A percentile compares a stretch with the other conserved stretches of the same genome.
Conservation (phyloP, 1,139 yeast genomes). For the Candida pseudoviswanathii region DNA sequence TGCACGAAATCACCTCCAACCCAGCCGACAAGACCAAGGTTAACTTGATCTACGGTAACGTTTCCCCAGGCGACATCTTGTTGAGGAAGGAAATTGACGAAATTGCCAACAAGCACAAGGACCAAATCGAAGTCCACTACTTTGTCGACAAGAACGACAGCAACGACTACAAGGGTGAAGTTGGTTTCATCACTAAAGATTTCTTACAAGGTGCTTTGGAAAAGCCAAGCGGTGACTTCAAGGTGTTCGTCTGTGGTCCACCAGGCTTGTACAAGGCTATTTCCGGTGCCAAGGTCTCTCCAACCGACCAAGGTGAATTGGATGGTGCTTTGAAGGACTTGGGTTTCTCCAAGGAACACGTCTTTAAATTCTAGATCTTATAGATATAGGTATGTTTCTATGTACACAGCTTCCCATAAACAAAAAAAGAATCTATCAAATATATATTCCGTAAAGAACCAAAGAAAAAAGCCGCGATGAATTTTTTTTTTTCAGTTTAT, state of each 20-base stretch:
- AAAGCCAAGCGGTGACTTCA: conserved; percentile 60
- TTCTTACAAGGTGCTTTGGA: conserved; percentile 70
- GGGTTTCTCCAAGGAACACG: conserved; percentile 86
- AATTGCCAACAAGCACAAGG: conserved; percentile 58
- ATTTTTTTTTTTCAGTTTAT: background rate
- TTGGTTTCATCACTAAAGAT: conserved; percentile 82
- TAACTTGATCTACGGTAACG: conserved; percentile 74
- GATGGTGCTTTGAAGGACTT: conserved; percentile 85
- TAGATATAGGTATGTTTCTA: background rate
- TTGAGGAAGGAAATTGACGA: conserved; percentile 78
- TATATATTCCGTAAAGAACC: background rate
- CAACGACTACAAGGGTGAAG: conserved; percentile 74
- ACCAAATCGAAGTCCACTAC: conserved; percentile 72
- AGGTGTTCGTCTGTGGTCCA: conserved; percentile 91
- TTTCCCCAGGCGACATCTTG: conserved; percentile 75
- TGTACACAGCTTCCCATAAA: background rate
- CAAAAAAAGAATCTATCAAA: background rate
- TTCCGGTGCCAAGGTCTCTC: conserved; percentile 84
- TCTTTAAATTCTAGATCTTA: conserved; percentile 71
- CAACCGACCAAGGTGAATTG: conserved; percentile 93
- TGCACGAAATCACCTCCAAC: conserved; percentile 74
- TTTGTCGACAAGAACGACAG: conserved; percentile 68
- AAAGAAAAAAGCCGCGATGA: background rate
- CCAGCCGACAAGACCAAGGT: conserved; percentile 80
- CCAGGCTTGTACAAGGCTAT: conserved; percentile 51